Percentiles rank a stretch among this genome's conserved stretches.
These are phyloP conservation scores for Penicillium canescens DNA, from an alignment of 495 filamentous ascomycete genomes.

Conservation along the genomic window DNA sequence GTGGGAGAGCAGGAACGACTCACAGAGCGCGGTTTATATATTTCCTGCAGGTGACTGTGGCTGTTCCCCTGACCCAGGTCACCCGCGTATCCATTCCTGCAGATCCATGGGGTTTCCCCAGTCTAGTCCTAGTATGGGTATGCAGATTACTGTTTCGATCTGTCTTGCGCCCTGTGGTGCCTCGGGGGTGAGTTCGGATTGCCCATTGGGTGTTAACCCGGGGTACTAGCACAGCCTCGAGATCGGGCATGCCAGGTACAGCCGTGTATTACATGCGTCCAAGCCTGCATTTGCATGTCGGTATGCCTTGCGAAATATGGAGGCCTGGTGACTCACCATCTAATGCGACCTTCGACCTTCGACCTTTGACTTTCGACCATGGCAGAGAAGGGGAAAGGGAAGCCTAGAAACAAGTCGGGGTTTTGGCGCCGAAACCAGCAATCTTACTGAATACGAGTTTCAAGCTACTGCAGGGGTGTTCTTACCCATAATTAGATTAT, in stretches of 20 bases:
- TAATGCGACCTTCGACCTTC: no score
- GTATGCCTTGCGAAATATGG: neutral
- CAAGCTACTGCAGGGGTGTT: no score
- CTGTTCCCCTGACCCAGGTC: slow-evolving; percentile 18
- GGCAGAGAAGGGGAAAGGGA: no score
- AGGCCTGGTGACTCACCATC: slow-evolving; percentile 2
- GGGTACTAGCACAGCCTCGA: slow-evolving; percentile 4
- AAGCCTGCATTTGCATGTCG: no score
- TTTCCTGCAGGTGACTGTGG: slow-evolving; percentile 7
- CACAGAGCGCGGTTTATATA: neutral
- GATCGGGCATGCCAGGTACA: slow-evolving; percentile 9
- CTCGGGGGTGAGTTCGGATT: neutral
- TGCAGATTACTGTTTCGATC: neutral
- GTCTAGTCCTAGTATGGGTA: neutral
- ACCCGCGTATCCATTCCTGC: neutral
- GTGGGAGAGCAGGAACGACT: neutral
- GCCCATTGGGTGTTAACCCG: neutral
- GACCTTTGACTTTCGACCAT: no score
- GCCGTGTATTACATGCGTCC: neutral
- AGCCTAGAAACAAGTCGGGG: no score
- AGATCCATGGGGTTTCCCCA: slow-evolving; percentile 7
- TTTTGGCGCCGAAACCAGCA: no score
- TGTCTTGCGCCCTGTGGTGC: neutral
- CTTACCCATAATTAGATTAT: no score
- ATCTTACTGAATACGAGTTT: no score